Conservation (phyloP, 805 yeast species). For the Cyberlindnera suaveolens region DNA sequence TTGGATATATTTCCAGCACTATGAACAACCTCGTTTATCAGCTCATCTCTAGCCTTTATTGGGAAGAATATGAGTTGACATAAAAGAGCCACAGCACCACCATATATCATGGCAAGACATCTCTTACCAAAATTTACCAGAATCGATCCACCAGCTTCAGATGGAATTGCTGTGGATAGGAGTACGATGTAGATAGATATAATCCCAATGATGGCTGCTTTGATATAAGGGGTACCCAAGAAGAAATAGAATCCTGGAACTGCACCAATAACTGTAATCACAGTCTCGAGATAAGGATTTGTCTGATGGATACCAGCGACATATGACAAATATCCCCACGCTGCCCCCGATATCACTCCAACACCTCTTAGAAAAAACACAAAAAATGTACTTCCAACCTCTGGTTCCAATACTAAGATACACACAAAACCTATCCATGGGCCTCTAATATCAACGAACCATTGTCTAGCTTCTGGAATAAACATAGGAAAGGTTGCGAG, state of each 20-base stretch:
- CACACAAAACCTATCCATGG: conserved; percentile 52
- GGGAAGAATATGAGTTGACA: conserved; percentile 43
- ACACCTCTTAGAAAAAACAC: conserved; percentile 40
- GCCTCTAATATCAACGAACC: conserved; percentile 44
- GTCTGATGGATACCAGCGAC: conserved; percentile 33
- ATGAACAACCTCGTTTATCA: conserved; percentile 35
- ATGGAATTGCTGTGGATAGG: conserved; percentile 37
- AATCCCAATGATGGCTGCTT: conserved; percentile 44
- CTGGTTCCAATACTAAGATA: conserved; percentile 41
- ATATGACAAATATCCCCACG: conserved; percentile 44
- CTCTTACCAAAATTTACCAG: conserved; percentile 41
- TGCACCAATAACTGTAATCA: conserved; percentile 37
- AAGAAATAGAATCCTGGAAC: conserved; percentile 40
- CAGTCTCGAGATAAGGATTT: conserved; percentile 35
- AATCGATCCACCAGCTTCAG: conserved; percentile 33
- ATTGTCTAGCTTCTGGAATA: conserved; percentile 37
- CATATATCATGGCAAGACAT: conserved; percentile 44
- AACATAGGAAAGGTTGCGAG: conserved; percentile 46
- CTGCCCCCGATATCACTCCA: conserved; percentile 41
- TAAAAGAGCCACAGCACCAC: conserved; percentile 40
- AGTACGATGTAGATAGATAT: conserved; percentile 42
- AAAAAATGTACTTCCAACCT: conserved; percentile 44
- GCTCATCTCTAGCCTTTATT: conserved; percentile 38
- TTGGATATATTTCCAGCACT: conserved; percentile 35
- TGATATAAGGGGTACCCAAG: conserved; percentile 41